phyloP scores from a whole-genome alignment of 768 basidiomycete genomes.

The Clathrus columnatus region DNA sequence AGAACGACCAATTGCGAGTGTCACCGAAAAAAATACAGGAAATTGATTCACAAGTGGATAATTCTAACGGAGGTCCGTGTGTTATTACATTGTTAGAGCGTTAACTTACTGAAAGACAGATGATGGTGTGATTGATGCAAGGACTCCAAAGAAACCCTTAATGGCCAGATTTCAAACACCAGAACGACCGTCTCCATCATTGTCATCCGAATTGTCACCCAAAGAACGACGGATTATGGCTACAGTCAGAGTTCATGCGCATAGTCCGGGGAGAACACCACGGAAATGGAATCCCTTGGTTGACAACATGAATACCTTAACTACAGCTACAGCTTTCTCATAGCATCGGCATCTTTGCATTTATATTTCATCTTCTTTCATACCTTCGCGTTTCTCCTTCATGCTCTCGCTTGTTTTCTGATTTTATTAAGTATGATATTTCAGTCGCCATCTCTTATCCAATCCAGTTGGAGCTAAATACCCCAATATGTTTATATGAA shows the following conservation, averaged over 20 bases:
- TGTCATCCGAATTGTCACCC: conserved; percentile 67
- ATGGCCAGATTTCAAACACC: neutral
- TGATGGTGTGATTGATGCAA: neutral
- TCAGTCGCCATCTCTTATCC: neutral
- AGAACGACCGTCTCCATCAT: conserved; percentile 48
- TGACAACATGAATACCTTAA: neutral
- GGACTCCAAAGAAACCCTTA: neutral
- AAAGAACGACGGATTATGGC: conserved; percentile 60
- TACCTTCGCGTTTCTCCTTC: neutral
- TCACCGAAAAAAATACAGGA: neutral
- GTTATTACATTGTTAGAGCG: neutral
- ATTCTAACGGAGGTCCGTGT: neutral
- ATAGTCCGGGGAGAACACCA: neutral
- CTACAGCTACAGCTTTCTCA: neutral
- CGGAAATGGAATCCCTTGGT: conserved; percentile 3
- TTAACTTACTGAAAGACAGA: neutral
- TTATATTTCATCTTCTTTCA: neutral
- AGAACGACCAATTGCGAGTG: neutral
- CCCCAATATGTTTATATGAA: neutral
- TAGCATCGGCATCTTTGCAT: neutral
- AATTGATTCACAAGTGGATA: neutral
- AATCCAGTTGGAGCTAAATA: neutral
- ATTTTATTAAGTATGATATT: too few species aligned
- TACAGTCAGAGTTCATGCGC: conserved; percentile 13
- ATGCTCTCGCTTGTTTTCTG: neutral